Percentiles rank a stretch among this genome's conserved stretches.
Evolutionary conservation across 2,329 filamentous ascomycete species (phyloP).

Genomic region (Fusarium acutatum): DNA sequence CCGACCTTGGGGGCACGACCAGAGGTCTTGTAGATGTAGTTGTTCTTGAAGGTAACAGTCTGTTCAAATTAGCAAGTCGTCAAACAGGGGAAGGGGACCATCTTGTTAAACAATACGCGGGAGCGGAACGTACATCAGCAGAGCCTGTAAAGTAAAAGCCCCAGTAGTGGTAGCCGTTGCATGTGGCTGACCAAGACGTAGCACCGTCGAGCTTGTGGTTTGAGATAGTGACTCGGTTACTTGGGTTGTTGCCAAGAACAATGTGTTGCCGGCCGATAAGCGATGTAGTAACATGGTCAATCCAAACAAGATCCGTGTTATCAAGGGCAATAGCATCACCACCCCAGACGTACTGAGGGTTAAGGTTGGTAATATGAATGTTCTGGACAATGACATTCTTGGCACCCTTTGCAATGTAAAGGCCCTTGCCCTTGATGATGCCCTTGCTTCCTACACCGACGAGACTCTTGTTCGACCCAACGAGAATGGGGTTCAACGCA

Average conservation of each 20-base stretch:
- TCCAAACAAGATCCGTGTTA: slow-evolving; percentile 4
- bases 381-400: slow-evolving; percentile 70
- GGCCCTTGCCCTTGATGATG: slow-evolving; percentile 65
- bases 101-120: fast-evolving
- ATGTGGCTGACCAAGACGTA: slow-evolving; percentile 51
- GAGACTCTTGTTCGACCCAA: slow-evolving; percentile 67
- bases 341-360: slow-evolving; percentile 67
- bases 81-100: too few species aligned
- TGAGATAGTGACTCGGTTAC: neutral
- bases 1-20: neutral
- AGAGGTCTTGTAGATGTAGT: slow-evolving; percentile 55
- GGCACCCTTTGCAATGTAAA: slow-evolving; percentile 25
- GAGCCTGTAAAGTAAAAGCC: slow-evolving; percentile 65
- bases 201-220: slow-evolving; percentile 2
- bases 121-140: slow-evolving; percentile 6
- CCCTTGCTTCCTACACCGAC: slow-evolving; percentile 61
- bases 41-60: slow-evolving; percentile 59
- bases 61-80: neutral
- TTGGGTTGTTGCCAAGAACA: neutral
- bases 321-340: slow-evolving; percentile 64
- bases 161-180: slow-evolving; percentile 68
- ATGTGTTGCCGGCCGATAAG: slow-evolving; percentile 1
- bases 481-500: slow-evolving; percentile 57
- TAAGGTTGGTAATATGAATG: slow-evolving; percentile 63
- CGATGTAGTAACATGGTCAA: neutral